These are phyloP conservation scores for Westerdykella ornata DNA, from an alignment of 2,329 filamentous ascomycete species.

Conservation along the genomic window DNA sequence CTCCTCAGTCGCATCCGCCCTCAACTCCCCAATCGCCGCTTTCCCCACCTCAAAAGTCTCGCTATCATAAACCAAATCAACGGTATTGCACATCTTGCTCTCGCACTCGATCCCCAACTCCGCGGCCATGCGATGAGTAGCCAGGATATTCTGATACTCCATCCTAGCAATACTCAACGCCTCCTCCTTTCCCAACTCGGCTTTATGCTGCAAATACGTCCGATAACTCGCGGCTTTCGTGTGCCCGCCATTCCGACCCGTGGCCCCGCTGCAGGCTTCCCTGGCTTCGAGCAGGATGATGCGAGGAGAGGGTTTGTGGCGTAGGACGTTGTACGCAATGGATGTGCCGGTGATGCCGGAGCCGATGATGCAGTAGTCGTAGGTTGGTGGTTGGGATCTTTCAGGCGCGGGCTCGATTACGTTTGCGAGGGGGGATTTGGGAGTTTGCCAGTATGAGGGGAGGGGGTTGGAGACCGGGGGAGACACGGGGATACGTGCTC, in stretches of 20 bases:
- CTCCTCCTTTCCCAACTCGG: conserved; percentile 42
- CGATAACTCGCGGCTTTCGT: conserved; percentile 48
- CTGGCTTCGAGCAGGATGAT: conserved; percentile 39
- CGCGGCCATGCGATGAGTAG: conserved; percentile 50
- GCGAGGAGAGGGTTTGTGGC: conserved; percentile 6
- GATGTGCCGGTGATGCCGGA: conserved; percentile 38
- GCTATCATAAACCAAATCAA: conserved; percentile 53
- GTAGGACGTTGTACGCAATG: conserved; percentile 34
- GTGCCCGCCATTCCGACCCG: conserved; percentile 43
- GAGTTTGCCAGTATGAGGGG: conserved; percentile 39
- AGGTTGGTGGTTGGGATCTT: conserved; percentile 12
- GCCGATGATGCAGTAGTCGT: conserved; percentile 36
- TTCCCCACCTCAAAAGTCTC: conserved; percentile 25
- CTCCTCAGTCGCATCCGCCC: conserved; percentile 15
- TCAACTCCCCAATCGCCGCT: conserved; percentile 18
- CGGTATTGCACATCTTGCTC: conserved; percentile 46
- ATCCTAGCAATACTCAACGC: conserved; percentile 42
- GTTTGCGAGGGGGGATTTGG: conserved; percentile 34
- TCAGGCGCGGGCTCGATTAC: conserved; percentile 23
- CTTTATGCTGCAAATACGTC: conserved; percentile 45
- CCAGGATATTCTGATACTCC: conserved; percentile 44
- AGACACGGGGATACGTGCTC: conserved; percentile 24
- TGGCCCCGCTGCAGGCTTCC: conserved; percentile 36
- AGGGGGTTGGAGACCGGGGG: conserved; percentile 31
- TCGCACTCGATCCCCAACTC: conserved; percentile 43